A percentile compares a stretch with the other conserved stretches of the same genome.
These are phyloP conservation scores for Kazachstania viticola DNA, from an alignment of 805 yeast genomes.

Conservation along the genomic window DNA sequence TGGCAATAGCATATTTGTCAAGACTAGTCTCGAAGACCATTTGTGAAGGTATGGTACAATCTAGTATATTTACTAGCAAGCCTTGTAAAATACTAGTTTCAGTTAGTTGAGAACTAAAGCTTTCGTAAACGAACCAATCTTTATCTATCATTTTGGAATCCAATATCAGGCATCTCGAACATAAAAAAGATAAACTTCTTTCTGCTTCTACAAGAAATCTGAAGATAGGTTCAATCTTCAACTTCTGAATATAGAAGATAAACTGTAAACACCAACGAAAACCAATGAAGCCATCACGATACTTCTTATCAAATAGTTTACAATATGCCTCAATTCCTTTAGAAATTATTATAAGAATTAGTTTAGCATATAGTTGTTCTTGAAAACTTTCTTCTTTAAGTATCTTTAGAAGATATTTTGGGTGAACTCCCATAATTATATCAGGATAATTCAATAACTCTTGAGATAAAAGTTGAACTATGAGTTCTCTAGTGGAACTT, in stretches of 20 bases:
- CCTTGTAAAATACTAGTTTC: conserved; percentile 8
- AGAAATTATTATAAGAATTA: too few species aligned
- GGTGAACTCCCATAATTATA: not conserved
- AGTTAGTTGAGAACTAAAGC: conserved; percentile 1
- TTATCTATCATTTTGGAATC: conserved; percentile 2
- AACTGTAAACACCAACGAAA: conserved; percentile 17
- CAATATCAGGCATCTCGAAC: conserved; percentile 8
- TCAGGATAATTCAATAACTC: not conserved
- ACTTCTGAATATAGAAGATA: conserved; percentile 6
- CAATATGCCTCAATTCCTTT: not conserved
- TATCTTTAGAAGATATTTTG: not conserved
- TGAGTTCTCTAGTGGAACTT: too few species aligned
- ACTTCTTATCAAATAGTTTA: conserved; percentile 4
- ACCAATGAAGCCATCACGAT: conserved; percentile 7
- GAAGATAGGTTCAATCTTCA: not conserved
- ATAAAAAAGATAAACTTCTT: conserved; percentile 7
- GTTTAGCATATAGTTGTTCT: not conserved
- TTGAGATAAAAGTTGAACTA: not conserved
- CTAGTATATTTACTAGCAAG: conserved; percentile 7
- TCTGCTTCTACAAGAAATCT: conserved; percentile 6
- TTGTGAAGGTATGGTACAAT: conserved; percentile 7
- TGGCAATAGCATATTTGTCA: conserved; percentile 4
- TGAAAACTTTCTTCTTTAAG: not conserved
- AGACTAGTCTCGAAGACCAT: conserved; percentile 2
- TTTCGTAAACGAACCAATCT: not conserved